Conservation (phyloP, 2,329 filamentous ascomycete species). For the Apiospora malaysiana region DNA sequence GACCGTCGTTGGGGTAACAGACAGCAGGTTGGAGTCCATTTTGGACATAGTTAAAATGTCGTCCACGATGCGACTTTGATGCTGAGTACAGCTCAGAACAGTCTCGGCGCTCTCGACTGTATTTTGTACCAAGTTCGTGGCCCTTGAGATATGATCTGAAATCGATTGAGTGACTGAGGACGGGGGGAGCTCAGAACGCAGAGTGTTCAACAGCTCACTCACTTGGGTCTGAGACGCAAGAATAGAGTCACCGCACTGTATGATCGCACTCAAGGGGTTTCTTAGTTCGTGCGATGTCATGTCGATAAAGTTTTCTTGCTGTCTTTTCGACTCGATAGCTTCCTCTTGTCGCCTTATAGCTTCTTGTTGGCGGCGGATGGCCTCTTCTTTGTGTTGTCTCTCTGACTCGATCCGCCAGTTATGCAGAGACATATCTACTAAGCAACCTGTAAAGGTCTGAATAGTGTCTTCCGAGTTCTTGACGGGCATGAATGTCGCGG, state of each 20-base stretch:
- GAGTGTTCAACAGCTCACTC: constrained; percentile 44
- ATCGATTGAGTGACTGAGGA: constrained; percentile 14
- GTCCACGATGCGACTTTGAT: constrained; percentile 74
- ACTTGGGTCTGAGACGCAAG: constrained; percentile 54
- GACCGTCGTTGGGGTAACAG: constrained; percentile 71
- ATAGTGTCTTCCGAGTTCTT: constrained; percentile 52
- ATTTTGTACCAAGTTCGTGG: constrained; percentile 77
- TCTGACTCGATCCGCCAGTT: constrained; percentile 59
- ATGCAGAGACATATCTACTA: constrained; percentile 55
- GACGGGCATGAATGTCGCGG: constrained; percentile 58
- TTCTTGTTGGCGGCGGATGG: constrained; percentile 45
- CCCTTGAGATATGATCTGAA: constrained; percentile 25
- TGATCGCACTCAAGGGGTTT: constrained; percentile 74
- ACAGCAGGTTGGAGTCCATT: constrained; percentile 70
- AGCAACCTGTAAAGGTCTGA: constrained; percentile 55
- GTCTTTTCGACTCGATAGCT: constrained; percentile 64
- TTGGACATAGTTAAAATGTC: constrained; percentile 71
- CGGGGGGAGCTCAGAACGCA: neutral
- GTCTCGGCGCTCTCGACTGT: constrained; percentile 81
- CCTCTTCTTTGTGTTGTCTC: constrained; percentile 33
- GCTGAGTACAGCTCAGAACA: constrained; percentile 78
- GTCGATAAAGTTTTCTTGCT: constrained; percentile 84
- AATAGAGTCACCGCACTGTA: constrained; percentile 77
- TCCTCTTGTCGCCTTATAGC: constrained; percentile 53
- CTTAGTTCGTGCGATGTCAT: constrained; percentile 77